Evolutionary conservation across 371 early-diverging fungal genomes (phyloP).

Genomic region (Furculomyces boomerangus): DNA sequence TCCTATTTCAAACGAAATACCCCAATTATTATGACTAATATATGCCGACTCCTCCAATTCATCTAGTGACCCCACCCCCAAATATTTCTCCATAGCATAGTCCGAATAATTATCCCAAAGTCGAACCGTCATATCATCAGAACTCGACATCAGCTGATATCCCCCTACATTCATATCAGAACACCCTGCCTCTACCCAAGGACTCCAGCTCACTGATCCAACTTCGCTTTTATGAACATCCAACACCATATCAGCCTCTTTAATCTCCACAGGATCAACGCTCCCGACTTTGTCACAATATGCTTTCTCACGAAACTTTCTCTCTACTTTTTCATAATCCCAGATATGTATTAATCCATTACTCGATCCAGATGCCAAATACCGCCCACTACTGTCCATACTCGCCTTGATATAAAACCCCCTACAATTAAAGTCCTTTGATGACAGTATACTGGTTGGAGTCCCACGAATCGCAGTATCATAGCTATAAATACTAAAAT

Average conservation of each 20-base stretch:
- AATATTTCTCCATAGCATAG: too few species aligned
- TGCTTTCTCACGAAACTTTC: background rate
- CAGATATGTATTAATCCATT: slow-evolving; percentile 17
- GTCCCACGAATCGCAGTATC: slow-evolving; percentile 8
- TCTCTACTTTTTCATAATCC: slow-evolving; percentile 10
- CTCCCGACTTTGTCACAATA: background rate
- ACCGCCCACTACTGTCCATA: slow-evolving; percentile 10
- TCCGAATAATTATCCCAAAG: too few species aligned
- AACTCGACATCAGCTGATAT: background rate
- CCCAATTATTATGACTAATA: too few species aligned
- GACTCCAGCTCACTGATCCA: slow-evolving; percentile 19
- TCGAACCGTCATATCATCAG: slow-evolving; percentile 1
- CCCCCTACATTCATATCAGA: background rate
- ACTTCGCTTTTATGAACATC: slow-evolving; percentile 16
- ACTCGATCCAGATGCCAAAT: slow-evolving; percentile 21
- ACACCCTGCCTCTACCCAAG: too few species aligned
- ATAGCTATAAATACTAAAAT: slow-evolving; percentile 11
- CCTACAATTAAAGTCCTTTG: slow-evolving; percentile 18
- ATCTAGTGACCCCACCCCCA: too few species aligned
- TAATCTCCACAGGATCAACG: background rate
- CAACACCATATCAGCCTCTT: slow-evolving; percentile 6
- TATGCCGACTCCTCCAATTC: too few species aligned
- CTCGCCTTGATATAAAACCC: slow-evolving; percentile 12
- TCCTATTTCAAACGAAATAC: too few species aligned
- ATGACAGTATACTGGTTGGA: slow-evolving; percentile 9